Conservation (phyloP, 805 yeast genomes). For the Candida glaebosa region DNA sequence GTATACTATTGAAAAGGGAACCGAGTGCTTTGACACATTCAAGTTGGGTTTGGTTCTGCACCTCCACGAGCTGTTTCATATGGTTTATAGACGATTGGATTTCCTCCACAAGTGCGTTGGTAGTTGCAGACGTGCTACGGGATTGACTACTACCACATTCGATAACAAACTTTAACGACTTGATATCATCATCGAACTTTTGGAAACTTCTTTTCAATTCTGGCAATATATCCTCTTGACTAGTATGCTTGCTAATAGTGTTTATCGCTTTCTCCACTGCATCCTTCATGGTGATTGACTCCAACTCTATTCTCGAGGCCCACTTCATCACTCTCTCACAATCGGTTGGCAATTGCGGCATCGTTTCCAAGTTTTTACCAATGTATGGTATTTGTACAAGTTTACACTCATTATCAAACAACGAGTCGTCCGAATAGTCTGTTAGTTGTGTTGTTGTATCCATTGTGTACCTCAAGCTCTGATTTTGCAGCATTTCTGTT, state of each 20-base stretch:
- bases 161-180: background rate
- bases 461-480: background rate
- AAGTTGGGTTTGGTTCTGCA: background rate
- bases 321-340: slow-evolving; percentile 16
- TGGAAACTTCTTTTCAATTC: background rate
- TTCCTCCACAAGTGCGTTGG: background rate
- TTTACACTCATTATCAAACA: background rate
- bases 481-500: slow-evolving; percentile 1
- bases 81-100: background rate
- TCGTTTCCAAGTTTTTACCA: background rate
- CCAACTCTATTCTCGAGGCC: slow-evolving; percentile 31
- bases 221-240: too few species aligned
- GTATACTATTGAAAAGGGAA: background rate
- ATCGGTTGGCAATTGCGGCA: background rate
- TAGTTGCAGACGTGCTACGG: background rate
- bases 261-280: slow-evolving; percentile 8
- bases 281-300: slow-evolving; percentile 23
- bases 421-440: slow-evolving; percentile 3
- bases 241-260: background rate
- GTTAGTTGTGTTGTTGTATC: background rate
- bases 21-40: background rate
- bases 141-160: background rate
- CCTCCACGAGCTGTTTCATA: background rate
- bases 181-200: background rate
- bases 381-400: background rate